Percentiles rank a stretch among this genome's conserved stretches.
Evolutionary conservation across 306 rosid genomes (phyloP).

Genomic region (Coriaria nepalensis): DNA sequence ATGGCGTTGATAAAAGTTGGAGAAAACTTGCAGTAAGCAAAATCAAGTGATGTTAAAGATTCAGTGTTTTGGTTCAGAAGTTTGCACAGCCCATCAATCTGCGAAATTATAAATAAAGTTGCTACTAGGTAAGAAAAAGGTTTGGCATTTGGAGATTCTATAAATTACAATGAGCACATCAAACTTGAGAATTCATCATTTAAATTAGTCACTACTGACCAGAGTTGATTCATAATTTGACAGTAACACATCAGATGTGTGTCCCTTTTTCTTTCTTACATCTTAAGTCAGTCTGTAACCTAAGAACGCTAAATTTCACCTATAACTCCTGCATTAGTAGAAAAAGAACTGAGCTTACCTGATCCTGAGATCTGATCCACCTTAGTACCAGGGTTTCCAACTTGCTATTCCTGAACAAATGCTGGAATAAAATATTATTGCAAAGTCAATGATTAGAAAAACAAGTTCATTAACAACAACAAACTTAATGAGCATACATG

Average conservation of each 20-base stretch:
- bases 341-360: slow-evolving; percentile 39
- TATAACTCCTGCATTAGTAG: slow-evolving; percentile 3
- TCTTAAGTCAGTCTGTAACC: too few relatives aligned
- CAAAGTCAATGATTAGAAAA: slow-evolving; percentile 13
- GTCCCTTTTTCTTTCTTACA: too few relatives aligned
- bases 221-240: too few relatives aligned
- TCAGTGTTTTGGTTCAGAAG: slow-evolving; percentile 57
- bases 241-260: too few relatives aligned
- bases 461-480: not conserved
- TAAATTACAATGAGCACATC: too few relatives aligned
- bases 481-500: not conserved
- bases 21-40: slow-evolving; percentile 60
- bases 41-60: slow-evolving; percentile 62
- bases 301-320: not conserved
- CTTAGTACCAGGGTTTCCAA: slow-evolving; percentile 46
- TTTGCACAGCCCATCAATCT: slow-evolving; percentile 70
- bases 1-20: slow-evolving; percentile 34
- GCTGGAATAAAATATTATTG: slow-evolving; percentile 35
- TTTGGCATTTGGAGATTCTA: slow-evolving; percentile 2
- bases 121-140: too few relatives aligned
- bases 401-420: slow-evolving; percentile 54
- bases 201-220: too few relatives aligned
- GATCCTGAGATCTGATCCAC: slow-evolving; percentile 69
- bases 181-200: too few relatives aligned
- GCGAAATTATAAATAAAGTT: slow-evolving; percentile 18